Conservation (phyloP, 2,329 filamentous ascomycete genomes). For the Botrytis pseudocinerea region DNA sequence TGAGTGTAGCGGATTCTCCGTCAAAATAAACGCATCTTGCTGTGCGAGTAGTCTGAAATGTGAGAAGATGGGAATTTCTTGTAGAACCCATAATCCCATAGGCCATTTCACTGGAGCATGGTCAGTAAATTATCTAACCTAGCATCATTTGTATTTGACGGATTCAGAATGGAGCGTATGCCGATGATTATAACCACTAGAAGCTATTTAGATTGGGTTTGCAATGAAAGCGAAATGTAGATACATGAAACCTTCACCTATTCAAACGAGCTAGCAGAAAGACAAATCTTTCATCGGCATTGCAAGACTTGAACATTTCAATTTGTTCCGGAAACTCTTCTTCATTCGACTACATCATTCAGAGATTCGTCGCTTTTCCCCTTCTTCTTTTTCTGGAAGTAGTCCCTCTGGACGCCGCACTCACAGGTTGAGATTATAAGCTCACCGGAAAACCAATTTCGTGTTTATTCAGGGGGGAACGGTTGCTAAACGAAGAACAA, state of each 20-base stretch:
- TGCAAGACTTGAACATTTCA: background rate
- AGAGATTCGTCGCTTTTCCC: too few relatives aligned
- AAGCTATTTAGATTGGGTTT: too few relatives aligned
- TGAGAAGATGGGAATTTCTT: conserved; percentile 48
- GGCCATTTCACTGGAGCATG: conserved; percentile 48
- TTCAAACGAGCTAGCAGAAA: background rate
- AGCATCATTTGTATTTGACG: background rate
- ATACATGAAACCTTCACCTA: background rate
- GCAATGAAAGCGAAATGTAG: background rate
- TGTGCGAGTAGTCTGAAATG: conserved; percentile 49
- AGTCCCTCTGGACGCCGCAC: background rate
- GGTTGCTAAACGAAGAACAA: background rate
- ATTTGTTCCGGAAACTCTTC: background rate
- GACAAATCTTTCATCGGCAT: background rate
- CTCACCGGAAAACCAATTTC: background rate
- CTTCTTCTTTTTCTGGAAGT: too few relatives aligned
- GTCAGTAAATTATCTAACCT: conserved; percentile 18
- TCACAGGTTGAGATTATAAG: background rate
- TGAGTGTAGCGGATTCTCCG: conserved; percentile 51
- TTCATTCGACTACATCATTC: background rate
- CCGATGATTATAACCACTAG: background rate
- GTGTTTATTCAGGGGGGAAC: too few relatives aligned
- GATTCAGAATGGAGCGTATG: background rate
- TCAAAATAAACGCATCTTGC: conserved; percentile 52
- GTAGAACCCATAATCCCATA: conserved; percentile 53